Base-by-base conservation (phyloP, 148 eudicot species). In the Cornus kousa region DNA sequence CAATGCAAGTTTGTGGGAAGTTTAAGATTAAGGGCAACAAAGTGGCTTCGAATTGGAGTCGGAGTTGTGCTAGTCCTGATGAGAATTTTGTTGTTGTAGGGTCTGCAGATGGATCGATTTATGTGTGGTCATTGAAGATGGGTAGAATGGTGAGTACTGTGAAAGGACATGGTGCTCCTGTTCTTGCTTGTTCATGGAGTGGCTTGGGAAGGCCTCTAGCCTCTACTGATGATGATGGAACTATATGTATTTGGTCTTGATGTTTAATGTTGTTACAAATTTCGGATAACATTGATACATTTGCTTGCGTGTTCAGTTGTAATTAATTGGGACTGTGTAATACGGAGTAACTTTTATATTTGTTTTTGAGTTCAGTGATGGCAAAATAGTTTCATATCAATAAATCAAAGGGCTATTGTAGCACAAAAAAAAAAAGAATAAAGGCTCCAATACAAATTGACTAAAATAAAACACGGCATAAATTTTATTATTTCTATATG, bases 201-300 rank as follows among this genome's bases (percentile, higher is more conserved):
- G 46, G 59, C 14, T n/a, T 40, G n/a, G 78, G 57, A 39, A 24
- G 23, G 31, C 22, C 57, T 1, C 37, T 75, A 40, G 70, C 78
- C 17, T 75, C 77, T 5, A 23, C 70, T 35, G 70, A 75, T 65
- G 33, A 7, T 39, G 59, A 66, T 39, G 78, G 70, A 75, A 65
- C 24, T 64, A 65, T 75, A 20, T 75, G 78, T 23, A 22, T 65
- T 64, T 75, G 78, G 78, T 19, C 78, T 35, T 40, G 23, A 43
- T 33, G 37, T 33, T 33, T 3, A 33, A 33, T 33, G 37, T 33
- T 33, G 3, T n/a, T n/a, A n/a, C n/a, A n/a, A n/a, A n/a, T n/a
- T n/a, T n/a, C n/a, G n/a, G n/a, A n/a, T n/a, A n/a, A n/a, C n/a
- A n/a, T n/a, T n/a, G n/a, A n/a, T n/a, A n/a, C n/a, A n/a, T n/a